Conservation (phyloP, 1,139 yeast species). For the Kodamaea plutei region DNA sequence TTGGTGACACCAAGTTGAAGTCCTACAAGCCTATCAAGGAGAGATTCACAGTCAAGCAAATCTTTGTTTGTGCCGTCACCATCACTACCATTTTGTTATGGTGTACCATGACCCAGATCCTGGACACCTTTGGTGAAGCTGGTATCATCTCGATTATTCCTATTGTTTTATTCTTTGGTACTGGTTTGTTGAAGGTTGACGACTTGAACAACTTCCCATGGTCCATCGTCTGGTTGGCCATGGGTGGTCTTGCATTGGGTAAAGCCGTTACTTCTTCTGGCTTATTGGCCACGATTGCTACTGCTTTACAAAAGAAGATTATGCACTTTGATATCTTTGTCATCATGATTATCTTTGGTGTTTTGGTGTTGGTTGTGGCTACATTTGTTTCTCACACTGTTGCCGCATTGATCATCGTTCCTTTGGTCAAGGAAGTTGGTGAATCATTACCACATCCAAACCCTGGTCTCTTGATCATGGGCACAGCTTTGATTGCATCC, state of each 20-base stretch:
- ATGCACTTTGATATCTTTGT: constrained; percentile 63
- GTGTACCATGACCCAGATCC: constrained; percentile 72
- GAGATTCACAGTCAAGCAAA: constrained; percentile 66
- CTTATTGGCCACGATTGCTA: constrained; percentile 71
- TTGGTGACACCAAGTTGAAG: constrained; percentile 42
- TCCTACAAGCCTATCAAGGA: constrained; percentile 67
- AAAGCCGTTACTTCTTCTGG: constrained; percentile 90
- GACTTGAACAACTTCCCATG: constrained; percentile 92
- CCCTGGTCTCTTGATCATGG: constrained; percentile 73
- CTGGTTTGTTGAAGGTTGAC: constrained; percentile 76
- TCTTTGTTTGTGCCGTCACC: constrained; percentile 64
- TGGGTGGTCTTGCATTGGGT: constrained; percentile 96
- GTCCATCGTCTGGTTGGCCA: constrained; percentile 88
- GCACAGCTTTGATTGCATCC: constrained; percentile 79
- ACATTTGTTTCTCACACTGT: constrained; percentile 95
- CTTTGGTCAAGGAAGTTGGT: constrained; percentile 85
- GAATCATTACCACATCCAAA: constrained; percentile 66
- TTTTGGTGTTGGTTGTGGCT: constrained; percentile 75
- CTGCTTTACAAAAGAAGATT: constrained; percentile 56
- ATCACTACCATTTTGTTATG: constrained; percentile 71
- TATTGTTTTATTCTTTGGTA: constrained; percentile 77
- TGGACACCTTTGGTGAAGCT: constrained; percentile 76
- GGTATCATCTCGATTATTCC: constrained; percentile 88
- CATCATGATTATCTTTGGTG: constrained; percentile 71
- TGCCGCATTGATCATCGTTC: constrained; percentile 87